Evolutionary conservation across 2,329 filamentous ascomycete genomes (phyloP), one percentile per base, ranked within the genome.

Genomic region (Alternaria ventricosa): DNA sequence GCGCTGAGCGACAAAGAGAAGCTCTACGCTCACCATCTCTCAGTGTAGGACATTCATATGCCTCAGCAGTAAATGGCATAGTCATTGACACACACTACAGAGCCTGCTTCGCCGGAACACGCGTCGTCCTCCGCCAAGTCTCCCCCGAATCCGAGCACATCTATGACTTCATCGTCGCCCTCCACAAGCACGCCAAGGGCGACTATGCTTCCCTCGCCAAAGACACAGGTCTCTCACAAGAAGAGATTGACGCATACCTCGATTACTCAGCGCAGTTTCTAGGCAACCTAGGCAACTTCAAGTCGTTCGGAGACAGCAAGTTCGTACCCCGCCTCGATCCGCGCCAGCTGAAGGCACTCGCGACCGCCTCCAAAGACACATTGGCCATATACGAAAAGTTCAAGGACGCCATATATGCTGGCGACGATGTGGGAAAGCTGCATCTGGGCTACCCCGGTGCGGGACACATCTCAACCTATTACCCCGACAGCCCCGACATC

Each of bases 21-120:
- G 84, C 90, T 92, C 77, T 97, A 97, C 85, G 92, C 94, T 68
- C 94, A 97, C 82, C 94, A 80, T 58, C 74, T 81, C 63, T 81
- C 79, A 41, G 61, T 79, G 80, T 81, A 74, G 56, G 70, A 18
- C 18, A 27, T 41, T 6, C 3, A 10, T 13, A 41, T 25, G 23
- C 57, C 6, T 43, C 49, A 18, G 7, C 18, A 8, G 43, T 22
- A 3, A 28, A 1, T 36, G 15, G 10, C 5, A 13, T n/a, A 20
- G 15, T 20, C 43, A 11, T 61, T 71, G 25, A 72, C 30, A 11
- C 13, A 27, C 12, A 6, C 12, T 5, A 18, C 47, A 82, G 82
- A 61, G 84, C 83, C 25, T 83, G 81, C 56, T 81, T 83, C 51
- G 79, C 83, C 36, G 85, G 85, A 7, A 83, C 83, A 5, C 79